These are phyloP conservation scores for Aspergillus persii DNA, from an alignment of 2,329 filamentous ascomycete genomes.

Conservation along the genomic window DNA sequence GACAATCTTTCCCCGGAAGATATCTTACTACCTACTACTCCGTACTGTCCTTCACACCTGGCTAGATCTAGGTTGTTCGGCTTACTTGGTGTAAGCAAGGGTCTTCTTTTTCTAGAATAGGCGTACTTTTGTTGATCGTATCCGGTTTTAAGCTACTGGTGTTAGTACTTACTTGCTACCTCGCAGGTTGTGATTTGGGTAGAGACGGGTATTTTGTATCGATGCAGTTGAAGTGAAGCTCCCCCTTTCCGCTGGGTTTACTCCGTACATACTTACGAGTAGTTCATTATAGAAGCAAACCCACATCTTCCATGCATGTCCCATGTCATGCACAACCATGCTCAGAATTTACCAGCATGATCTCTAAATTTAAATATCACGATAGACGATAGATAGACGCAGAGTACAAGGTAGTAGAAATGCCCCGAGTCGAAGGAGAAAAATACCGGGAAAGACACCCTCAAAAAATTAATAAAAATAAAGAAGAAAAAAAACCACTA, in stretches of 20 bases:
- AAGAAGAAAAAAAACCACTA: too few species aligned
- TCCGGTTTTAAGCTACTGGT: neutral
- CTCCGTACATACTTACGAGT: neutral
- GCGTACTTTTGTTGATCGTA: neutral
- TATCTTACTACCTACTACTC: neutral
- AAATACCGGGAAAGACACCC: neutral
- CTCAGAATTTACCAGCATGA: neutral
- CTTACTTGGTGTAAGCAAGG: neutral
- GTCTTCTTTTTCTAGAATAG: neutral
- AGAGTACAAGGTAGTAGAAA: neutral
- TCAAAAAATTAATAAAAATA: too few species aligned
- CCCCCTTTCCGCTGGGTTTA: neutral
- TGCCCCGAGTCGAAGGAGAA: neutral
- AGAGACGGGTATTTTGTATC: neutral
- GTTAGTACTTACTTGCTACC: neutral
- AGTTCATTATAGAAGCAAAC: neutral
- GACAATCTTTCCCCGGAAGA: neutral
- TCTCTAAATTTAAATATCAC: neutral
- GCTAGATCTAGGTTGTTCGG: too few species aligned
- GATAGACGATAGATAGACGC: neutral
- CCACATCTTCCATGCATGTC: slow-evolving; percentile 4
- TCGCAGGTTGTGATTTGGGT: neutral
- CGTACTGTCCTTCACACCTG: too few species aligned
- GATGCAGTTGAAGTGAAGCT: neutral
- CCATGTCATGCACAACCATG: slow-evolving; percentile 3